Conservation (phyloP, 2,329 filamentous ascomycete genomes). For the Aureobasidium lini region DNA sequence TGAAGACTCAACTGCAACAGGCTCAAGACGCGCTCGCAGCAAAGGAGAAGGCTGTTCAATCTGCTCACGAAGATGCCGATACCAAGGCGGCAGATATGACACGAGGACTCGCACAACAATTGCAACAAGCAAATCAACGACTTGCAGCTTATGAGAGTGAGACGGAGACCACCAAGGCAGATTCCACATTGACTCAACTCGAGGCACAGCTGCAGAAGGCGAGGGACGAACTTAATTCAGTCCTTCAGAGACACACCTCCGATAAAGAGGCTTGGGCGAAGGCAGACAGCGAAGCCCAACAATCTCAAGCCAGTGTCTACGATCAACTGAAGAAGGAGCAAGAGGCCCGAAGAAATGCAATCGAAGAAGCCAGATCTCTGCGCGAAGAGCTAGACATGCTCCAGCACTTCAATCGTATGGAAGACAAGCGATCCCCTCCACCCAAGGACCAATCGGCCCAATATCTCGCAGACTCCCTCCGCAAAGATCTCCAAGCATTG, state of each 20-base stretch:
- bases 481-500: neutral
- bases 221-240: slow-evolving; percentile 13
- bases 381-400: slow-evolving; percentile 22
- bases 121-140: slow-evolving; percentile 5
- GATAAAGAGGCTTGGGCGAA: slow-evolving; percentile 1
- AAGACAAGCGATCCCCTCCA: neutral
- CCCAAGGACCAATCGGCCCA: neutral
- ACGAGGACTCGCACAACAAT: neutral
- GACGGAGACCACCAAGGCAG: slow-evolving; percentile 5
- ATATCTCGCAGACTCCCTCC: slow-evolving; percentile 2
- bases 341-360: slow-evolving; percentile 10
- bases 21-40: neutral
- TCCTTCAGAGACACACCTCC: slow-evolving; percentile 18
- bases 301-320: neutral
- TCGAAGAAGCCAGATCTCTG: slow-evolving; percentile 17
- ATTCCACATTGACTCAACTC: neutral
- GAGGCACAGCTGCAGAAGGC: neutral
- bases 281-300: slow-evolving; percentile 1
- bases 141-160: slow-evolving; percentile 12
- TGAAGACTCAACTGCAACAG: slow-evolving; percentile 2
- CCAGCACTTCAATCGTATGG: slow-evolving; percentile 9
- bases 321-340: neutral
- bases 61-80: slow-evolving; percentile 1
- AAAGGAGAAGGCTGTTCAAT: neutral
- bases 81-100: slow-evolving; percentile 10